These are phyloP conservation scores for Gossypium anomalum DNA, from an alignment of 345 rosid genomes.

Conservation along the genomic window DNA sequence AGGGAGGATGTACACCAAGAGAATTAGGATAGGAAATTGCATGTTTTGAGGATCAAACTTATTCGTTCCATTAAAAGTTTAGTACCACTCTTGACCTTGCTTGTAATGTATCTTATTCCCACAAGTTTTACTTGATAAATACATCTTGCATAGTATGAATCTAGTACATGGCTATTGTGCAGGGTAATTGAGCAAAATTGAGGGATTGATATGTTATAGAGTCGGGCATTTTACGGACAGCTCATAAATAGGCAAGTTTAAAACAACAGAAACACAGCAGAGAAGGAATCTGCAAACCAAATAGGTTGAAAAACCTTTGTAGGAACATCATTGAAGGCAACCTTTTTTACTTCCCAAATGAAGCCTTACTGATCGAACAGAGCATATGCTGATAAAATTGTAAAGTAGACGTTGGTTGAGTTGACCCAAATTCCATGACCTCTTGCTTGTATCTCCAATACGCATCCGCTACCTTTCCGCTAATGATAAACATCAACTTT, in stretches of 20 bases:
- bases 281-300: slow-evolving; percentile 44
- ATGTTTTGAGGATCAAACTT: background rate
- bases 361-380: slow-evolving; percentile 46
- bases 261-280: slow-evolving; percentile 37
- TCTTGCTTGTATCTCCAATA: slow-evolving; percentile 53
- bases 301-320: slow-evolving; percentile 14
- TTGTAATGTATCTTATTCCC: background rate
- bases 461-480: slow-evolving; percentile 60
- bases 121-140: background rate
- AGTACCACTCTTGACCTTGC: background rate
- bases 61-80: background rate
- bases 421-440: slow-evolving; percentile 66
- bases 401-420: slow-evolving; percentile 58
- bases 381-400: slow-evolving; percentile 52
- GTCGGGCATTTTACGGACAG: slow-evolving; percentile 53
- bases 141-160: background rate
- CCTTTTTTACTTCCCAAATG: slow-evolving; percentile 22
- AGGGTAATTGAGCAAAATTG: slow-evolving; percentile 32
- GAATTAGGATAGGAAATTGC: background rate
- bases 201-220: slow-evolving; percentile 35
- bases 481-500: slow-evolving; percentile 47
- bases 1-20: too few relatives aligned
- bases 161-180: slow-evolving; percentile 19
- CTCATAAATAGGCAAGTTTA: slow-evolving; percentile 48
- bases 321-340: background rate